Evolutionary conservation across 495 filamentous ascomycete species (phyloP).

Genomic region (Xylona heveae): DNA sequence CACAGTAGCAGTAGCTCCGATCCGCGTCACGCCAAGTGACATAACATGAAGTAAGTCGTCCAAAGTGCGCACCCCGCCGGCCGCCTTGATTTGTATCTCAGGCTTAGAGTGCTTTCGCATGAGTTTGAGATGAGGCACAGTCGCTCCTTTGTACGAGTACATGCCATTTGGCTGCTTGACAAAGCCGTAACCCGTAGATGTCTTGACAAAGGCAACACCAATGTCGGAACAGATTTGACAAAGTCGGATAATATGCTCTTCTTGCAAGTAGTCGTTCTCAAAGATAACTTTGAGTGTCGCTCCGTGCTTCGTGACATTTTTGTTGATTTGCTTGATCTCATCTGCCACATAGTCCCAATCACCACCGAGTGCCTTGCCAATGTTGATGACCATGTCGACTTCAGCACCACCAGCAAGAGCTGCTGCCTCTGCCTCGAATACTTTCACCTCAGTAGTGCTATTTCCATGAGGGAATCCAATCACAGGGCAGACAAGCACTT

Average conservation of each 20-base stretch:
- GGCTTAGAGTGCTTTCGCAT: constrained; percentile 26
- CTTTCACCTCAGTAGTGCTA: constrained; percentile 29
- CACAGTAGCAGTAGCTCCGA: constrained; percentile 32
- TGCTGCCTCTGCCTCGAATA: constrained; percentile 23
- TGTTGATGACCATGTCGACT: constrained; percentile 38
- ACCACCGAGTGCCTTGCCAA: constrained; percentile 29
- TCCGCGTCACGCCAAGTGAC: constrained; percentile 19
- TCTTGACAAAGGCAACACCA: constrained; percentile 33
- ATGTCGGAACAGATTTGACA: constrained; percentile 29
- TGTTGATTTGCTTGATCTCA: constrained; percentile 28
- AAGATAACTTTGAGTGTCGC: constrained; percentile 37
- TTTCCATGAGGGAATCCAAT: constrained; percentile 38
- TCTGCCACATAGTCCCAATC: constrained; percentile 31
- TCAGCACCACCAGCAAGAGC: constrained; percentile 24
- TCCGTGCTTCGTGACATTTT: constrained; percentile 16
- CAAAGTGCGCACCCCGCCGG: constrained; percentile 27
- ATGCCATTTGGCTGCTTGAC: constrained; percentile 26
- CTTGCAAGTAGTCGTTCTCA: constrained; percentile 29
- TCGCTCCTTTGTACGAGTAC: constrained; percentile 29
- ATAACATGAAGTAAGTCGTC: constrained; percentile 22
- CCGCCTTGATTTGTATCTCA: constrained; percentile 31
- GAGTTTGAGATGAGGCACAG: constrained; percentile 24
- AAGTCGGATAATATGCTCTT: constrained; percentile 23
- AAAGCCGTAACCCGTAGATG: constrained; percentile 34
- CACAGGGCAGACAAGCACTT: constrained; percentile 29